Conservation (phyloP, 208 protist species). For the Trypanosomatidae sp. region DNA sequence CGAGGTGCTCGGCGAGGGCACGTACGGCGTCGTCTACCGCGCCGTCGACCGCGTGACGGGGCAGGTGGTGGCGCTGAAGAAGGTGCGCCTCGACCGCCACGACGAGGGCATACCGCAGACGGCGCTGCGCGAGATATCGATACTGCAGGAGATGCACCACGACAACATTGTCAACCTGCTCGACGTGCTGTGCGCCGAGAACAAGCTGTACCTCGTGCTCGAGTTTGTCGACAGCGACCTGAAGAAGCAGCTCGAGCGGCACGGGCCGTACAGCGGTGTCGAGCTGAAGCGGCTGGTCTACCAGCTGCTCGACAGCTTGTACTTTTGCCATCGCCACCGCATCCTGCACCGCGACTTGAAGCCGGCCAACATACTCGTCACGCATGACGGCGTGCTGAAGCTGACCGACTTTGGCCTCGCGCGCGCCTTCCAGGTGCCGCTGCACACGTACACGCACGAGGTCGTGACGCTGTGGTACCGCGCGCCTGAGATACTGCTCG, state of each 20-base stretch:
- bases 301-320: constrained; percentile 85
- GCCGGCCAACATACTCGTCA: constrained; percentile 92
- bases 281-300: constrained; percentile 79
- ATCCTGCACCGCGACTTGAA: constrained; percentile 94
- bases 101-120: constrained; percentile 97
- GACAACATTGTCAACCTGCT: constrained; percentile 93
- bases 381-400: constrained; percentile 74
- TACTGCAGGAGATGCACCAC: constrained; percentile 96
- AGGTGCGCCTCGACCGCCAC: constrained; percentile 93
- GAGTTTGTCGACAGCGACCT: constrained; percentile 91
- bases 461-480: constrained; percentile 99
- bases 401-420: constrained; percentile 96
- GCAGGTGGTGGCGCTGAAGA: constrained; percentile 95
- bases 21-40: constrained; percentile 89
- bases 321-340: constrained; percentile 89
- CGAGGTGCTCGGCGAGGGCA: constrained; percentile 87
- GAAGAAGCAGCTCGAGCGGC: constrained; percentile 94
- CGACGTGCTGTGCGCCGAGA: constrained; percentile 81
- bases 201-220: constrained; percentile 88
- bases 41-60: constrained; percentile 72
- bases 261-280: constrained; percentile 48
- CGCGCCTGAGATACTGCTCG: constrained; percentile 99
- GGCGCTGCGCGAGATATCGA: constrained; percentile 96
- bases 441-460: constrained; percentile 98
- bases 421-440: constrained; percentile 96